Conservation (phyloP, 106 monocot species). For the Platanthera zijinensis region DNA sequence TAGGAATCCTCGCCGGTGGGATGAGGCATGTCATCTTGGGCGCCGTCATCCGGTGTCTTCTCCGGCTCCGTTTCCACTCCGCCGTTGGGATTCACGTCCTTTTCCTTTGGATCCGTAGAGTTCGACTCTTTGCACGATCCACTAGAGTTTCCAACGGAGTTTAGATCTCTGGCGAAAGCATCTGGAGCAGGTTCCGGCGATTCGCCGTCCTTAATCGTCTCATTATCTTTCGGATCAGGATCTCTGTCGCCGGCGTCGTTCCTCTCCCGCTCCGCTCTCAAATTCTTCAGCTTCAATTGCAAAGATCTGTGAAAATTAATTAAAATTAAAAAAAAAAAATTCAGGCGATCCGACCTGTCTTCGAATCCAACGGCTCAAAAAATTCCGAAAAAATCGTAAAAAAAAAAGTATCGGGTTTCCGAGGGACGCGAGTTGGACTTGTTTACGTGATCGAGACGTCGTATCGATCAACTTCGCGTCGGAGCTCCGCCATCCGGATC, state of each 20-base stretch:
- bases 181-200: conserved; percentile 16
- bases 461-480: conserved; percentile 62
- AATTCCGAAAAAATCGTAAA: background rate
- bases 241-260: conserved; percentile 10
- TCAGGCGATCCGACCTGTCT: background rate
- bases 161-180: conserved; percentile 3
- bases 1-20: conserved; percentile 35
- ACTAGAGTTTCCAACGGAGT: conserved; percentile 25
- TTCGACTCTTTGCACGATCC: conserved; percentile 61
- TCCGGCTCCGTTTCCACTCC: conserved; percentile 12
- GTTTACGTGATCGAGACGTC: conserved; percentile 84
- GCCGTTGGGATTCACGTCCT: conserved; percentile 5
- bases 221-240: conserved; percentile 16
- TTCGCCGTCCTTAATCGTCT: conserved; percentile 7
- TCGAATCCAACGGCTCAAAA: conserved; percentile 30
- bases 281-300: conserved; percentile 42
- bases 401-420: background rate
- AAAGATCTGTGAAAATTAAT: conserved; percentile 47
- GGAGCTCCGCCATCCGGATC: conserved; percentile 91
- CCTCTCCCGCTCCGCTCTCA: conserved; percentile 49
- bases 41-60: background rate
- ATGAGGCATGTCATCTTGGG: background rate
- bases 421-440: background rate
- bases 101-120: conserved; percentile 33
- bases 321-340: conserved; percentile 16